phyloP scores from a whole-genome alignment of 306 rosid species.

The Medicago ruthenica region DNA sequence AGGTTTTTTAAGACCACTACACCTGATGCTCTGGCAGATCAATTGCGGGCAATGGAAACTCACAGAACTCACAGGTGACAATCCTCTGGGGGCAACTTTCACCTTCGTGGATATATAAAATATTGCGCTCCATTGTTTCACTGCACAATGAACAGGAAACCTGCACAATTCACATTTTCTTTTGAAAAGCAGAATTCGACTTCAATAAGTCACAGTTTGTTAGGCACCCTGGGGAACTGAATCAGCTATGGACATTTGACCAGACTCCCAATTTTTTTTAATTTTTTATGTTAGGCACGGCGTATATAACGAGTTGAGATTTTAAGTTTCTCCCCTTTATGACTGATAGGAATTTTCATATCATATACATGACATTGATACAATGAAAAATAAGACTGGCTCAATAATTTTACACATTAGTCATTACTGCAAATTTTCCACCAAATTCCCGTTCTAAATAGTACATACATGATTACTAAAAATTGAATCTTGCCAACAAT shows the following conservation, averaged over 20 bases:
- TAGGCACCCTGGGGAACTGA: conserved; percentile 4
- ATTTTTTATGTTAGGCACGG: neutral
- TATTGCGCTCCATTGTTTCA: conserved; percentile 79
- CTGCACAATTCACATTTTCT: conserved; percentile 50
- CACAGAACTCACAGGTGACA: conserved; percentile 87
- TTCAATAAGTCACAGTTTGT: conserved; percentile 5
- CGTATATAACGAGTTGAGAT: neutral
- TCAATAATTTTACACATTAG: neutral
- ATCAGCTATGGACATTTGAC: neutral
- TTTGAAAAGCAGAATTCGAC: conserved; percentile 26
- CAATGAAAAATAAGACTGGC: neutral
- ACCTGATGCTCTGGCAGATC: conserved; percentile 97
- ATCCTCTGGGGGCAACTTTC: conserved; percentile 88
- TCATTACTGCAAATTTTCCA: neutral
- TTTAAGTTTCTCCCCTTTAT: neutral
- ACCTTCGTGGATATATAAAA: conserved; percentile 76
- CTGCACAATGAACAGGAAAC: conserved; percentile 86
- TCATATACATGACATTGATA: conserved; percentile 20
- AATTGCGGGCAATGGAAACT: conserved; percentile 87
- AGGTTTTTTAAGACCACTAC: conserved; percentile 41
- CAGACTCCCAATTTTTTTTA: conserved; percentile 13
- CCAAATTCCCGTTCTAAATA: neutral
- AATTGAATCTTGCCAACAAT: neutral
- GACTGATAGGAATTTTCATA: neutral
- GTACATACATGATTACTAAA: neutral